Conservation (phyloP, 2,329 filamentous ascomycete genomes). For the Lachnum nothofagi region DNA sequence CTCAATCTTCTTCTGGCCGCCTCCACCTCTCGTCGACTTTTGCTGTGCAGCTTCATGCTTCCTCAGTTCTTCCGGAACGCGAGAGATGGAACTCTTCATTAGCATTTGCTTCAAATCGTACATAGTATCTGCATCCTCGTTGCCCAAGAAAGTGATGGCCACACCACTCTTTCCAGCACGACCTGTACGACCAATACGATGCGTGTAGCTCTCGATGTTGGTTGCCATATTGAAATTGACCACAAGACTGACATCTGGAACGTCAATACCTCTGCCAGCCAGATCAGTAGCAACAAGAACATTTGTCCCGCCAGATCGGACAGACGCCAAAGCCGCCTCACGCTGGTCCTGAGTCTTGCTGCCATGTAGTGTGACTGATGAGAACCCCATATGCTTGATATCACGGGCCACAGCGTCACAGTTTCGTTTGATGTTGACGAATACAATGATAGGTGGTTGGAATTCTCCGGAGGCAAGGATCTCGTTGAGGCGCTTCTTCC, state of each 20-base stretch:
- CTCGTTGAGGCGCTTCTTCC: conserved; percentile 91
- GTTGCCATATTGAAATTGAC: conserved; percentile 99
- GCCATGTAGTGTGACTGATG: conserved; percentile 83
- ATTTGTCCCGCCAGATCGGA: conserved; percentile 74
- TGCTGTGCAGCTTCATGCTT: conserved; percentile 90
- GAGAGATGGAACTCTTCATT: conserved; percentile 78
- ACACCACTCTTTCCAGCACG: conserved; percentile 96
- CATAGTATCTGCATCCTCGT: conserved; percentile 82
- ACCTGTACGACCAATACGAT: conserved; percentile 93
- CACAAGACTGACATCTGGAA: conserved; percentile 86
- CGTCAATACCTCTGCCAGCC: conserved; percentile 95
- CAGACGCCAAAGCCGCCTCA: conserved; percentile 81
- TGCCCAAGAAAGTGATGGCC: conserved; percentile 89
- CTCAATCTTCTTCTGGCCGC: conserved; percentile 44
- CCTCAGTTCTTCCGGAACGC: conserved; percentile 84
- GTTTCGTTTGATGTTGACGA: conserved; percentile 99
- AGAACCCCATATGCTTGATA: conserved; percentile 91
- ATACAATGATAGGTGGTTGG: conserved; percentile 89
- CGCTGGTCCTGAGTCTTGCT: conserved; percentile 97
- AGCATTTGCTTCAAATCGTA: conserved; percentile 97
- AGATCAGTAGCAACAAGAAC: conserved; percentile 94
- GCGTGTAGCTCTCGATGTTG: conserved; percentile 90
- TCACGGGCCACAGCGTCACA: conserved; percentile 92
- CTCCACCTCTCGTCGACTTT: conserved; percentile 52
- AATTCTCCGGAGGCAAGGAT: conserved; percentile 79